Base-by-base conservation (phyloP, 208 protist genomes). In the Leishmania guyanensis region DNA sequence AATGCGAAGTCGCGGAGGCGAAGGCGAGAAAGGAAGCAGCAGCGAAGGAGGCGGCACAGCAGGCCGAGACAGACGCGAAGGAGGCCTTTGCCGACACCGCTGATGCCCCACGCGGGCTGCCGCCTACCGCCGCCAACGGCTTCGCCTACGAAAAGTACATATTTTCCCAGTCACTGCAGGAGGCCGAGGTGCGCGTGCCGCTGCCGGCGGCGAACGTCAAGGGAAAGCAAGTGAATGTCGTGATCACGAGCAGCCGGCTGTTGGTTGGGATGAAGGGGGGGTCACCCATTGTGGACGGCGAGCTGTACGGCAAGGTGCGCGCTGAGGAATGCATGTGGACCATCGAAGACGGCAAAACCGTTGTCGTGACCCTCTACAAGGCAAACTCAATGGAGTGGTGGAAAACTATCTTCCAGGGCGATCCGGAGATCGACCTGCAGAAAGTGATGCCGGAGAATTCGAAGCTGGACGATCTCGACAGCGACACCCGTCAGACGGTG, bases 391-490 rank as follows among this genome's bases (percentile, higher is more conserved):
- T 97, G 95, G 94, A 98, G 89, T 99, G 97, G 96, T 99, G 97
- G 97, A 95, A 94, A 79, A 94, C 90, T 22, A 85, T 98, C 81
- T 89, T 98, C 72, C 66, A 82, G 36, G 94, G 96, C 20, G 94
- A 98, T 82, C 88, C 90, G 16, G 95, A 97, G 79, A 97, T 99
- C 79, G 96, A 99, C 72, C 86, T 98, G 64, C 94, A 97, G 82
- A 99, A 99, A 87, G 96, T 99, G 51, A 85, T 98, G 56, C 97
- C 97, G 39, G 95, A 98, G 89, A 98, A 98, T 86, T 98, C 94
- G 50, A 98, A 99, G 87, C 86, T 99, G n/a, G 92, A 96, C 79
- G 96, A 99, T 88, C 91, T 99, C 50, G 97, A 99, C 87, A 84
- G 86, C 66, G 97, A 99, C 69, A 98, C 97, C 22, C 91, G 96